Conservation (phyloP, 1,139 yeast species). For the Petasospora rhodanensis region DNA sequence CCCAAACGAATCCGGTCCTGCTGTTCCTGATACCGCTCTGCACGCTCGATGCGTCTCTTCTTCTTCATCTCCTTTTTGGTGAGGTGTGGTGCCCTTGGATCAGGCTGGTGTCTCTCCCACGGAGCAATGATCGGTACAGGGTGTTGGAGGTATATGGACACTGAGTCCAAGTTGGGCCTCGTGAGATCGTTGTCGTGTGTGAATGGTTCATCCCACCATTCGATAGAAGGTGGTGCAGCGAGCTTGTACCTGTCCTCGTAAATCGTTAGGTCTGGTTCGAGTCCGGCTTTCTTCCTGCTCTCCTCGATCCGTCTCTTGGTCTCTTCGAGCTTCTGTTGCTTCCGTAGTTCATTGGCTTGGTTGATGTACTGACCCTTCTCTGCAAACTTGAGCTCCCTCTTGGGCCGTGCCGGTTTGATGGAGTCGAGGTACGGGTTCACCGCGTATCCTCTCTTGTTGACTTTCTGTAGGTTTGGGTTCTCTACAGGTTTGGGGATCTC, state of each 20-base stretch:
- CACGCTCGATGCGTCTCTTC: conserved; percentile 66
- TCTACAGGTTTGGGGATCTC: conserved; percentile 12
- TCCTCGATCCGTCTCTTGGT: conserved; percentile 27
- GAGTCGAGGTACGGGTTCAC: conserved; percentile 55
- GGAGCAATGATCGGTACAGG: conserved; percentile 66
- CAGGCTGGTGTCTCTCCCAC: conserved; percentile 44
- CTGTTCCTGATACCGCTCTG: conserved; percentile 56
- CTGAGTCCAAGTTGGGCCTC: conserved; percentile 40
- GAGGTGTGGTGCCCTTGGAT: conserved; percentile 48
- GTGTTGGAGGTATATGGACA: conserved; percentile 70
- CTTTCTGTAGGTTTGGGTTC: conserved; percentile 24
- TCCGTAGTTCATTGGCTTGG: conserved; percentile 49
- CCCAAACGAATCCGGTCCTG: conserved; percentile 82
- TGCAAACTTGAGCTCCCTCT: conserved; percentile 45
- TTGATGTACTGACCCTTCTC: conserved; percentile 58
- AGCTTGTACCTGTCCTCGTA: conserved; percentile 51
- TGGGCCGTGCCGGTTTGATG: conserved; percentile 29
- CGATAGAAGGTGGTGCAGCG: conserved; percentile 52
- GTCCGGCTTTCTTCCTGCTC: conserved; percentile 32
- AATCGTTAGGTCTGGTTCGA: conserved; percentile 41
- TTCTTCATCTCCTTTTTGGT: conserved; percentile 79
- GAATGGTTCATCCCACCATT: conserved; percentile 80
- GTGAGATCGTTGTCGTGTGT: conserved; percentile 28
- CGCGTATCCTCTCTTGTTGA: conserved; percentile 35
- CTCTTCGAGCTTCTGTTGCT: conserved; percentile 33